Conservation (phyloP, 179 eudicot species). For the Amaranthus tricolor region DNA sequence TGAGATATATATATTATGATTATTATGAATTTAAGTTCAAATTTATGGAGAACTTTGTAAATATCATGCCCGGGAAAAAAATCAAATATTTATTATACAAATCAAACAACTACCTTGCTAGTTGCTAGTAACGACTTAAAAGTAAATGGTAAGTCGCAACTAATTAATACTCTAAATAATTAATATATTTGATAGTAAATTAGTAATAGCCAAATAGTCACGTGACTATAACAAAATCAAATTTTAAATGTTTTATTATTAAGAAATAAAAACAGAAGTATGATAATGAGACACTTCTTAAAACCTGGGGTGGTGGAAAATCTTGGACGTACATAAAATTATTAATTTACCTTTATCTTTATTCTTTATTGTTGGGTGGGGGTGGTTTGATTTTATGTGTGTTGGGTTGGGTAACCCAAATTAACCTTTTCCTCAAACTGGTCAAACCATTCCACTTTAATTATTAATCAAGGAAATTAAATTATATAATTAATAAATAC, state of each 20-base stretch:
- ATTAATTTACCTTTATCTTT: background rate
- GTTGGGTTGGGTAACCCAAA: conserved; percentile 23
- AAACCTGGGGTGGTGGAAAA: background rate
- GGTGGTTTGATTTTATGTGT: conserved; percentile 13
- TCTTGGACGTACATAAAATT: background rate
- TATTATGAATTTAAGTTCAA: no score
- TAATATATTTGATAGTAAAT: no score
- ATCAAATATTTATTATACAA: background rate
- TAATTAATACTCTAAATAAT: no score
- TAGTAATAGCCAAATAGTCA: no score
- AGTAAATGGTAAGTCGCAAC: no score
- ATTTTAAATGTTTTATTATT: background rate
- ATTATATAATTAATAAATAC: no score
- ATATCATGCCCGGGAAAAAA: background rate
- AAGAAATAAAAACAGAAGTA: background rate
- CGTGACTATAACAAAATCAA: no score
- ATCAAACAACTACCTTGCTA: background rate
- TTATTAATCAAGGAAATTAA: conserved; percentile 4
- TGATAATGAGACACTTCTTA: background rate
- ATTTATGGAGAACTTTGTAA: no score
- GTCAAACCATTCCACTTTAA: conserved; percentile 9
- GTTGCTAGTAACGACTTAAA: no score
- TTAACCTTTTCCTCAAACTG: conserved; percentile 2
- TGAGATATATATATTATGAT: no score
- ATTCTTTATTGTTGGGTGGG: conserved; percentile 18